phyloP scores from a whole-genome alignment of 768 basidiomycete genomes.

The Tylopilus rubrobrunneus region DNA sequence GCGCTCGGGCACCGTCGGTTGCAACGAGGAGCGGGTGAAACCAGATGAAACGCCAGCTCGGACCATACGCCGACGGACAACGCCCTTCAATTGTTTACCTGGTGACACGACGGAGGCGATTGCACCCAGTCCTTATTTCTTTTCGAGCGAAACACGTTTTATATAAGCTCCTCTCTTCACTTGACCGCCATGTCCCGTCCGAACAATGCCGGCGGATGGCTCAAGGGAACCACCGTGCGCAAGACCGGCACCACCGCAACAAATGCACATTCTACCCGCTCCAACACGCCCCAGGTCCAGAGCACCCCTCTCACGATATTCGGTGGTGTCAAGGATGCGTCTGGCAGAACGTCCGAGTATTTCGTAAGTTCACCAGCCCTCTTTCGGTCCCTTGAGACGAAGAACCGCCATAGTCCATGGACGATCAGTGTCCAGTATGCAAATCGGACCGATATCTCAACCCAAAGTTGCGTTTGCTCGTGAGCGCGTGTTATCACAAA shows the following conservation, averaged over 20 bases:
- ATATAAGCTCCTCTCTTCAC: conserved; percentile 9
- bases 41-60: neutral
- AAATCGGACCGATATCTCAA: conserved; percentile 95
- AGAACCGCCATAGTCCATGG: conserved; percentile 56
- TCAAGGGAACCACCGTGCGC: conserved; percentile 72
- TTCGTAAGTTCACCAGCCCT: conserved; percentile 49
- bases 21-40: neutral
- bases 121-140: neutral
- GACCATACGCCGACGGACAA: neutral
- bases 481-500: conserved; percentile 98
- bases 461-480: conserved; percentile 87
- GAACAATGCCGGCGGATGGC: conserved; percentile 41
- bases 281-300: conserved; percentile 64
- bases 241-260: conserved; percentile 52
- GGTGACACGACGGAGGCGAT: neutral
- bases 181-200: conserved; percentile 30
- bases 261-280: conserved; percentile 46
- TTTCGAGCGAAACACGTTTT: conserved; percentile 15
- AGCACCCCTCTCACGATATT: conserved; percentile 72
- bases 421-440: conserved; percentile 96
- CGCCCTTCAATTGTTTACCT: neutral
- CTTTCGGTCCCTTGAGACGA: conserved; percentile 9
- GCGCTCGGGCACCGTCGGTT: too few relatives aligned
- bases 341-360: conserved; percentile 77
- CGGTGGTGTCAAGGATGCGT: conserved; percentile 81